A percentile compares a stretch with the other conserved stretches of the same genome.
Evolutionary conservation across 257 asterid genomes (phyloP).

Genomic region (Penstemon newberryi): DNA sequence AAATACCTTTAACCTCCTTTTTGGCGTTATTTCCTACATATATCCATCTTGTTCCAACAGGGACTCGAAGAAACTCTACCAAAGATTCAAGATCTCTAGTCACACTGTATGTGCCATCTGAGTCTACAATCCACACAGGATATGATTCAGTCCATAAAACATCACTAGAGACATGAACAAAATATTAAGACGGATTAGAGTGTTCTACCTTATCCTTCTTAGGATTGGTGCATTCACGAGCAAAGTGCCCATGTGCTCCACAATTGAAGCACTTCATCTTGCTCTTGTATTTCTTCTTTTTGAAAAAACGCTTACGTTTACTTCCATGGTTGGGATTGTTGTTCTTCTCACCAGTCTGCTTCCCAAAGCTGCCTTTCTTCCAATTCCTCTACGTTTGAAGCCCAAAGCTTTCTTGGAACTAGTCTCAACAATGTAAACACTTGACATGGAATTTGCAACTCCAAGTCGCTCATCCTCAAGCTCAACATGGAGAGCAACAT

Average conservation of each 20-base stretch:
- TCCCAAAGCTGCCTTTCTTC: neutral
- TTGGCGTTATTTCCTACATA: neutral
- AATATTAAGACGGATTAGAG: neutral
- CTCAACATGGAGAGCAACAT: neutral
- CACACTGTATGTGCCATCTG: too few species aligned
- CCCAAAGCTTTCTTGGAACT: neutral
- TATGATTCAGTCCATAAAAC: neutral
- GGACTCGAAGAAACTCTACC: neutral
- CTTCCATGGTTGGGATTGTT: too few species aligned
- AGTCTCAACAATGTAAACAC: neutral
- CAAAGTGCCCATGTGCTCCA: neutral
- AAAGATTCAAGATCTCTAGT: too few species aligned
- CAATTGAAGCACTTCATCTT: neutral
- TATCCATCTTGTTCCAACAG: neutral
- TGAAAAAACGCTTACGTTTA: too few species aligned
- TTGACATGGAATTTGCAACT: neutral
- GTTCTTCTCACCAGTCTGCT: neutral
- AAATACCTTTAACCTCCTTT: neutral
- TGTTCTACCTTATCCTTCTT: neutral
- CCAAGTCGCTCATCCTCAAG: slow-evolving; percentile 7
- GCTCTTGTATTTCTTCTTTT: neutral
- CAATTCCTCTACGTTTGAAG: neutral
- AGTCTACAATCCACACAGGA: too few species aligned
- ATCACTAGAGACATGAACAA: neutral
- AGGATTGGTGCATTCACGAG: neutral